Evolutionary conservation across 108 stramenopile species (phyloP), one percentile per base, ranked within the genome.

Genomic region (Poteriospumella lacustris): DNA sequence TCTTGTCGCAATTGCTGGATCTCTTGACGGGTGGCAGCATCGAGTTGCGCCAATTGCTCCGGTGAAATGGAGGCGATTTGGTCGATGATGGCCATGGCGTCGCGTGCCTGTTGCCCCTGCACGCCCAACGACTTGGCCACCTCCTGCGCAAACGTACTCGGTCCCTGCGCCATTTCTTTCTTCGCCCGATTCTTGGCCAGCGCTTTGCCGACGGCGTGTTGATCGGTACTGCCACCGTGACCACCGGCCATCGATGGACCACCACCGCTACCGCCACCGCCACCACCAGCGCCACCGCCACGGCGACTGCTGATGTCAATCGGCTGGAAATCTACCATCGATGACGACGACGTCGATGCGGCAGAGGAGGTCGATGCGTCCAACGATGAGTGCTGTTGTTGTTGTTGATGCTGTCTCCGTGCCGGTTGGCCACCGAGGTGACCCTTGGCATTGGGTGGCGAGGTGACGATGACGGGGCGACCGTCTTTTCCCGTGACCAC

Each of bases 131-230:
- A 12, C 12, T 68, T 36, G 19, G 24, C 64, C 36, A 68, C 64
- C 19, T 68, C 28, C 64, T 68, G 28, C 12, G 64, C 64, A 68
- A 68, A 68, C 19, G 64, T 19, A 68, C 64, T 68, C 34, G 28
- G 64, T 36, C 19, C 19, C 19, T 39, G 15, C 12, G 64, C 12
- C 19, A 36, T 15, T 40, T 19, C 34, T 68, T 15, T 19, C 19
- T 68, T 36, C 15, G 28, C 19, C 19, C 19, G 36, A 40, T 15
- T 68, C 64, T 15, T 39, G 19, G 38, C 19, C 19, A 68, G 38
- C 64, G 19, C 39, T 36, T 12, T 19, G 15, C 19, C 64, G 24
- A 15, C 39, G 19, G 19, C 19, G 19, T 19, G 19, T 68, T 19
- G 19, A 39, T 19, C 64, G 24, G 12, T 40, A 68, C 19, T 40